Conservation (phyloP, 257 asterid genomes). For the Catharanthus roseus region DNA sequence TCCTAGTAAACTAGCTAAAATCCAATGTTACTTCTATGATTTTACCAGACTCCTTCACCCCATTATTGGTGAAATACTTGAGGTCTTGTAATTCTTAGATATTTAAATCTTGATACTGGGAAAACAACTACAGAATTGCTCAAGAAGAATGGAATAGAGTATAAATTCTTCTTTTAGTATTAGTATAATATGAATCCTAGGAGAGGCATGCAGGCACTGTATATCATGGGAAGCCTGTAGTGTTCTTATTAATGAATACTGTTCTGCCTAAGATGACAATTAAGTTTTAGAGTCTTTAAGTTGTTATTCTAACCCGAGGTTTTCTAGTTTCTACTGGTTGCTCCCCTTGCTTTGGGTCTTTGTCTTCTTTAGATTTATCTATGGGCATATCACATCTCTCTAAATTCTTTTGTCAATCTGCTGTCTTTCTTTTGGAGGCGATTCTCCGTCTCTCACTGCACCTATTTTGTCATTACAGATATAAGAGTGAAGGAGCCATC, state of each 20-base stretch:
- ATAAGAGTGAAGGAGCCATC: slow-evolving; percentile 84
- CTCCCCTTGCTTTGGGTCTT: background rate
- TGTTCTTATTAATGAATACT: background rate
- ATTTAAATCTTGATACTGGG: background rate
- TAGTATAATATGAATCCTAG: background rate
- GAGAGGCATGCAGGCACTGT: too few relatives aligned
- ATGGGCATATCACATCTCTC: background rate
- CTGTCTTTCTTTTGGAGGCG: background rate
- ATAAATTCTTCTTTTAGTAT: background rate
- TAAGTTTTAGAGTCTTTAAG: background rate
- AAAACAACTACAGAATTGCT: too few relatives aligned
- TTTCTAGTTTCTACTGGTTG: background rate
- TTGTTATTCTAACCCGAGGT: background rate
- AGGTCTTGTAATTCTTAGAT: background rate
- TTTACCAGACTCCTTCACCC: background rate
- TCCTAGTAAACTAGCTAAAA: background rate
- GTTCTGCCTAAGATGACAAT: background rate
- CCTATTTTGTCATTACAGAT: slow-evolving; percentile 41
- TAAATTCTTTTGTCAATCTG: background rate
- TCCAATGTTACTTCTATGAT: too few relatives aligned
- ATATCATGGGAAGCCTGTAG: background rate
- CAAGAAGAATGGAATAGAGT: background rate
- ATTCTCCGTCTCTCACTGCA: background rate
- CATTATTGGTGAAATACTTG: background rate
- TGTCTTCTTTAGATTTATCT: background rate